phyloP scores from a whole-genome alignment of 495 filamentous ascomycete species.

The Letharia lupina region DNA sequence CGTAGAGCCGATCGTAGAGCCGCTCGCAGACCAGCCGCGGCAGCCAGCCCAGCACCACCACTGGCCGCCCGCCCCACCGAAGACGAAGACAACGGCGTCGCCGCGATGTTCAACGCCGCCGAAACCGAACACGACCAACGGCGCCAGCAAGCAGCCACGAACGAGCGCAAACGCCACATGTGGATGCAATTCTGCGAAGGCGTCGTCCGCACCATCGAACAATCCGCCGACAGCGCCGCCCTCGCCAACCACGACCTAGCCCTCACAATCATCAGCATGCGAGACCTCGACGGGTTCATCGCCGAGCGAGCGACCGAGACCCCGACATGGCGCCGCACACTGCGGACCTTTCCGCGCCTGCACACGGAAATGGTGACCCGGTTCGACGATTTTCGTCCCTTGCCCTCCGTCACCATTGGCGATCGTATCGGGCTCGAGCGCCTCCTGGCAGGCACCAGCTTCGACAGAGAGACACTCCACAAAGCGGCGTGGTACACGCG shows the following conservation, averaged over 20 bases:
- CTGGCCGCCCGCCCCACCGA: no score
- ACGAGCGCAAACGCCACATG: background rate
- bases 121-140: background rate
- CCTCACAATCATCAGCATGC: background rate
- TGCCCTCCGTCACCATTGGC: background rate
- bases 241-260: background rate
- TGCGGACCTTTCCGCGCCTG: background rate
- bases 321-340: background rate
- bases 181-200: slow-evolving; percentile 8
- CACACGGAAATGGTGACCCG: slow-evolving; percentile 1
- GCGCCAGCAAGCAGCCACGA: background rate
- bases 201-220: slow-evolving; percentile 1
- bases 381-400: background rate
- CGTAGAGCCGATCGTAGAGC: no score
- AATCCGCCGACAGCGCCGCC: background rate
- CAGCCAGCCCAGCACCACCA: no score
- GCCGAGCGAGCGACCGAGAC: background rate
- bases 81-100: background rate
- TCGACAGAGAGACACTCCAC: background rate
- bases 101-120: background rate
- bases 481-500: background rate
- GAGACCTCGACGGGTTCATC: background rate
- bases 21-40: no score
- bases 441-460: background rate
- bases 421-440: background rate